Evolutionary conservation across 2,329 filamentous ascomycete species (phyloP), one percentile per base, ranked within the genome.

Genomic region (Diaporthe sp.): DNA sequence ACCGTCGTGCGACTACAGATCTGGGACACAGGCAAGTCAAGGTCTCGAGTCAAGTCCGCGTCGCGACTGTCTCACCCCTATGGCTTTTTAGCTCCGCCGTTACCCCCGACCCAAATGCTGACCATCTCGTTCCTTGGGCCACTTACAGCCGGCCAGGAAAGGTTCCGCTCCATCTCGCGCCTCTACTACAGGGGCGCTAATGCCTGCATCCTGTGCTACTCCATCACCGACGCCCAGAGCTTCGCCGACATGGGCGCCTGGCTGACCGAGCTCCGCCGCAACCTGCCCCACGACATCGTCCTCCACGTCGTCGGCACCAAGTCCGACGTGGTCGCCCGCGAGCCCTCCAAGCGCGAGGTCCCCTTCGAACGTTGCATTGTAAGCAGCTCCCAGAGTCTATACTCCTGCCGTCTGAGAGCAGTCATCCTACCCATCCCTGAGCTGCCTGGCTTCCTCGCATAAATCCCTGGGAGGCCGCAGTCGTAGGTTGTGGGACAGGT

Each of bases 141-240:
- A 74, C 82, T 58, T 37, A 69, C 57, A 88, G 92, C 96, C 74
- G 96, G 96, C 77, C 96, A 99, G 82, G 96, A 99, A 87, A 92
- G 96, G 74, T 99, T 98, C 84, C 92, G 96, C 80, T 96, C 94
- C 77, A 98, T 99, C 81, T 97, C 95, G 13, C 93, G 96, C 74
- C 91, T 99, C 72, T 98, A 98, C 88, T 99, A 99, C 86, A 94
- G 96, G 81, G 96, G 96, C 82, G 96, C 96, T 77, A 96, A 98
- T 82, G 96, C 96, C 75, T 97, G 95, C 81, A 95, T 98, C 76
- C 90, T 98, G 62, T 98, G 96, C 89, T 98, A 98, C 87, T 94
- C 94, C 86, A 97, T 98, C 83, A 98, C 95, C 76, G 94, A 96
- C 83, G 92, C 93, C 77, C 87, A 92, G 79, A 97, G 94, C 76